phyloP scores from a whole-genome alignment of 345 rosid species.

The Euclidium syriacum region DNA sequence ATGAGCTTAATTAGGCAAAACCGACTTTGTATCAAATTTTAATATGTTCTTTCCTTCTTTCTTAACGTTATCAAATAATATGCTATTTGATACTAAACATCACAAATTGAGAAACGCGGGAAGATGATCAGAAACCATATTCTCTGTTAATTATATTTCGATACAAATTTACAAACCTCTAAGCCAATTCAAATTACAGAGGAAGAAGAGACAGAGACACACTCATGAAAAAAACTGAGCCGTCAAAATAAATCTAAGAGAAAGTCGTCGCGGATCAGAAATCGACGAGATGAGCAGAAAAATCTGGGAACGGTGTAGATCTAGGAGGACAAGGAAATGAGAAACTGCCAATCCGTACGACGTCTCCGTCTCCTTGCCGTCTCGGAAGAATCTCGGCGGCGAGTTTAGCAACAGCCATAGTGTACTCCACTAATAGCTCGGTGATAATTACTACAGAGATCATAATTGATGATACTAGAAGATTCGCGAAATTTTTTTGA shows the following conservation, averaged over 20 bases:
- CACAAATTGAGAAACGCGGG: no score
- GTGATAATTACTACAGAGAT: conserved; percentile 40
- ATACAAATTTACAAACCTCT: neutral
- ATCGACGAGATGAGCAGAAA: conserved; percentile 26
- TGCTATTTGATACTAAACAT: no score
- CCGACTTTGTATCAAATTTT: no score
- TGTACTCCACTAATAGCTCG: conserved; percentile 50
- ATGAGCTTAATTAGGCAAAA: no score
- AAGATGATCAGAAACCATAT: neutral
- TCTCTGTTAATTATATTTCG: neutral
- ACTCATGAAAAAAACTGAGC: neutral
- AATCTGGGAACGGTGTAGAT: conserved; percentile 19
- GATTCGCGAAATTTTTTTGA: no score
- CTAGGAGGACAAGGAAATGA: conserved; percentile 7
- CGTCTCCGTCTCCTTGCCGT: conserved; percentile 8
- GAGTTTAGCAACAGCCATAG: conserved; percentile 41
- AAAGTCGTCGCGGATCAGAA: neutral
- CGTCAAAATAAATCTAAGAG: conserved; percentile 1
- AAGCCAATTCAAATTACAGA: neutral
- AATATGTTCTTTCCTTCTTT: no score
- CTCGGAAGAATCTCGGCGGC: conserved; percentile 33
- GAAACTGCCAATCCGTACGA: conserved; percentile 8
- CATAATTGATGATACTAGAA: conserved; percentile 32
- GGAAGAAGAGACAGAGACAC: neutral
- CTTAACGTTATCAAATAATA: no score